Evolutionary conservation across 106 monocot genomes (phyloP).

Genomic region (Acorus calamus): DNA sequence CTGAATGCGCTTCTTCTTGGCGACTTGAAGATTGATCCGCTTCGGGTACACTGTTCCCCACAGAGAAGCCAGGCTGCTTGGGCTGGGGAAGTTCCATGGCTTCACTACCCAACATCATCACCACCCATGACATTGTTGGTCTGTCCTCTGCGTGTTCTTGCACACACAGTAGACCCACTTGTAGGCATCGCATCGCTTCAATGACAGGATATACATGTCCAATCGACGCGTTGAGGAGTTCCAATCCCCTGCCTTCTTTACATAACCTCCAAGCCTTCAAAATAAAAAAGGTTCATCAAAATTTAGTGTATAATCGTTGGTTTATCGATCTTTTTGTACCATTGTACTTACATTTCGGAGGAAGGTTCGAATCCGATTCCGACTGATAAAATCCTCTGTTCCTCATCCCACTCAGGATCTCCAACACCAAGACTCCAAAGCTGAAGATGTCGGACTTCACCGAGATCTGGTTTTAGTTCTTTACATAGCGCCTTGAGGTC

Average conservation of each 20-base stretch:
- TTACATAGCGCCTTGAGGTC: constrained; percentile 31
- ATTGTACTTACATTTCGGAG: constrained; percentile 16
- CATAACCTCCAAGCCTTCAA: no score
- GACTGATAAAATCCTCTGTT: constrained; percentile 15
- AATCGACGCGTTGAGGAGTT: no score
- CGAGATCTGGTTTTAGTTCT: constrained; percentile 34
- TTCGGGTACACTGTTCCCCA: no score
- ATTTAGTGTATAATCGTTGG: neutral
- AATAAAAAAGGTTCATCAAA: neutral
- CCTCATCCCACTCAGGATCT: constrained; percentile 29
- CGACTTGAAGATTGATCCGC: no score
- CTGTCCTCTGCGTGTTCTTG: no score
- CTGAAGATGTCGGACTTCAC: constrained; percentile 38
- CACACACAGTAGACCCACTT: no score
- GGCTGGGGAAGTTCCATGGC: constrained; percentile 5
- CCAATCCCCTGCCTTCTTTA: no score
- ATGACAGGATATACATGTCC: no score
- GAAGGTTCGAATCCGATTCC: constrained; percentile 9
- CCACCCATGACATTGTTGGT: no score
- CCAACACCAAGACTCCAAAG: constrained; percentile 28
- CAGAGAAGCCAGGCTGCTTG: constrained; percentile 2
- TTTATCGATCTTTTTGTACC: neutral
- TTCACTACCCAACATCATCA: no score
- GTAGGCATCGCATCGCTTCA: no score
- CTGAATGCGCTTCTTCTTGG: no score